A percentile compares a stretch with the other conserved stretches of the same genome.
Evolutionary conservation across 2,329 filamentous ascomycete species (phyloP).

Genomic region (Aspergillus ruber): DNA sequence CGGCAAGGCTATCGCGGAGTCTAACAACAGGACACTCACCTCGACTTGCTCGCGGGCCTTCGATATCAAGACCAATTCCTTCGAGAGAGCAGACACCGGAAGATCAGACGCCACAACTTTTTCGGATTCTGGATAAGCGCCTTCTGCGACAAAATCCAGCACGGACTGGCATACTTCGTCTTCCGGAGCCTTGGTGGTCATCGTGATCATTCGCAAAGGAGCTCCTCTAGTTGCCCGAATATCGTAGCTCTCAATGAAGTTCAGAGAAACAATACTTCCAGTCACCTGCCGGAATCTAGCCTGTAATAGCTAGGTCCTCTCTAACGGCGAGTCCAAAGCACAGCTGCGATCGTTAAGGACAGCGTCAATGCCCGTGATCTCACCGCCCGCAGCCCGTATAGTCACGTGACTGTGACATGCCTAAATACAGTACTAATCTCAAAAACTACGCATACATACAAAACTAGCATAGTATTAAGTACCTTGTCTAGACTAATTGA

Average conservation of each 20-base stretch:
- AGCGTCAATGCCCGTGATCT: background rate
- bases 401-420: too few relatives aligned
- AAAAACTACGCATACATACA: too few relatives aligned
- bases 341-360: background rate
- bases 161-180: slow-evolving; percentile 52
- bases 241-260: background rate
- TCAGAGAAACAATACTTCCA: background rate
- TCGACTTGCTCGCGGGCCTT: slow-evolving; percentile 50
- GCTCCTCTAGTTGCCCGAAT: background rate
- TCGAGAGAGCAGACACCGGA: slow-evolving; percentile 42
- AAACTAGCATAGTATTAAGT: too few relatives aligned
- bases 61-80: slow-evolving; percentile 46
- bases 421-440: too few relatives aligned
- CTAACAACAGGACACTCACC: slow-evolving; percentile 35
- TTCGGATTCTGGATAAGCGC: slow-evolving; percentile 53
- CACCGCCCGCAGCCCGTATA: background rate
- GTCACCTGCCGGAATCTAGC: background rate
- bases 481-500: too few relatives aligned
- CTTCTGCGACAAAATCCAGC: slow-evolving; percentile 56
- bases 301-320: background rate
- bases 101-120: slow-evolving; percentile 49
- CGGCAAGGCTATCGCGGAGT: background rate
- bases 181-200: slow-evolving; percentile 33
- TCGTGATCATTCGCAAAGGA: slow-evolving; percentile 11
- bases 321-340: background rate